Percentiles rank a stretch among this genome's conserved stretches.
Conservation (phyloP, 768 basidiomycete genomes). For the Lactarius psammicola region DNA sequence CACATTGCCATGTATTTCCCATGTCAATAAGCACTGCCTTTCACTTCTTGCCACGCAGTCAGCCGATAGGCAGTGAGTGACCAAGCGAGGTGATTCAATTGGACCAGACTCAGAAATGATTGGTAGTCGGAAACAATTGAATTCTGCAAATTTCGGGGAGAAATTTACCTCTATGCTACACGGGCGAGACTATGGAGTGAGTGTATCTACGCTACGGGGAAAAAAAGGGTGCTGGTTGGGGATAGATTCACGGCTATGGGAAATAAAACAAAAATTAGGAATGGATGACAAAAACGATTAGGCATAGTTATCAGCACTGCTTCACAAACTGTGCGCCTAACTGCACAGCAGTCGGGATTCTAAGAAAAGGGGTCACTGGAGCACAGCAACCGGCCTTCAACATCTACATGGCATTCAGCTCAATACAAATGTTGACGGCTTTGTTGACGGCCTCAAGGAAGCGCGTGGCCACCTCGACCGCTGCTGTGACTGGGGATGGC, state of each 20-base stretch:
- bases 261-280: background rate
- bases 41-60: background rate
- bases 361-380: background rate
- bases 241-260: background rate
- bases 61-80: too few species aligned
- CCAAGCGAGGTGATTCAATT: background rate
- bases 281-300: background rate
- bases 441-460: slow-evolving; percentile 18
- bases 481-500: background rate
- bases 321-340: too few species aligned
- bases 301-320: background rate
- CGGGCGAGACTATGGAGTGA: background rate
- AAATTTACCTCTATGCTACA: background rate
- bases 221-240: background rate
- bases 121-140: background rate
- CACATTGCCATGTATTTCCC: background rate
- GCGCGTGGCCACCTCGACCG: slow-evolving; percentile 4
- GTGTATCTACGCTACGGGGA: background rate
- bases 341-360: slow-evolving; percentile 9
- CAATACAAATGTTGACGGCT: slow-evolving; percentile 12
- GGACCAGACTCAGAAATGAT: background rate
- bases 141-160: background rate
- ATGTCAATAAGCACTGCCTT: background rate
- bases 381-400: background rate
- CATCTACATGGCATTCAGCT: slow-evolving; percentile 5